Base-by-base conservation (phyloP, 2,329 filamentous ascomycete genomes). In the Alternaria conjuncta region DNA sequence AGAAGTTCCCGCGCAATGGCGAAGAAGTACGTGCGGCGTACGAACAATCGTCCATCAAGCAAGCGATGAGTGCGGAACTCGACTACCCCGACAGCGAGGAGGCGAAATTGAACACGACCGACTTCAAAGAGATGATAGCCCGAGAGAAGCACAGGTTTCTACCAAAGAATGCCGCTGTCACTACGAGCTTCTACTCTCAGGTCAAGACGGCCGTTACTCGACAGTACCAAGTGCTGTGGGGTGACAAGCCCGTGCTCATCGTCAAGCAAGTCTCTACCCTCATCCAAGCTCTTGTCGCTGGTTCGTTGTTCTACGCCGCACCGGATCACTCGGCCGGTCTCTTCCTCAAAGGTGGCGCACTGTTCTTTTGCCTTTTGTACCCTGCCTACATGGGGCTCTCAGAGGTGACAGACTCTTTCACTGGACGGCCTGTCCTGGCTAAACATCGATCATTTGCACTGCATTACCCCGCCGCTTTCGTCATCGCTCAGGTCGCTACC, bases 371-470 rank as follows among this genome's bases (percentile, higher is more conserved):
- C 1, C 80, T 91, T 0, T 80, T 92, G 0, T 89, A 86, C 75
- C 88, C 90, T 72, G 82, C 84, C 61, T 78, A 91, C 6, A 74
- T 90, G 2, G 84, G 88, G 15, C 87, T 92, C 82, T 85, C 88
- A 1, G 90, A 92, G 75, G 89, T 92, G 3, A 89, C 70, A 4
- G 73, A 72, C 21, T 70, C 88, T 0, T 91, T 90, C 69, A 81
- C 78, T 15, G 88, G 88, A 23, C 84, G 89, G 25, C 91, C 92
- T 2, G 94, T 97, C 71, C 90, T 97, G 58, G 92, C 96, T 72
- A 97, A 97, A 76, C 94, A 97, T 70, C 81, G 85, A 57, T 87
- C 89, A 47, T 97, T 96, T 75, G 93, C 93, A 18, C 85, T 97
- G 21, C 96, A 96, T 73, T 92, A 96, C 72, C 93, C 94, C 0